Base-by-base conservation (phyloP, 106 monocot species). In the Posidonia australis region DNA sequence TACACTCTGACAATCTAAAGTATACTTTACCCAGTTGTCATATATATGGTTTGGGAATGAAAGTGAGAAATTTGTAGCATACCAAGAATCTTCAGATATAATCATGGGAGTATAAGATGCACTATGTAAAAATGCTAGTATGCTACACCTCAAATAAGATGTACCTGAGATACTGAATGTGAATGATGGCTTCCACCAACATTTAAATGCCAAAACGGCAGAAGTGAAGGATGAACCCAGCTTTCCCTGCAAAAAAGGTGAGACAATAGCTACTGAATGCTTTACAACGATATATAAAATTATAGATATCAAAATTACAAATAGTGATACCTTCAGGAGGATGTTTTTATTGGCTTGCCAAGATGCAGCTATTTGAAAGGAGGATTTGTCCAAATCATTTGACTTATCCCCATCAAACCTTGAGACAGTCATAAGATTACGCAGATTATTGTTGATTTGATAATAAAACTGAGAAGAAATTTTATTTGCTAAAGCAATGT, bases 321-420 rank as follows among this genome's bases (percentile, higher is more conserved):
- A 65, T 9, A 25, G 13, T 5, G 27, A 59, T 26, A 90, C 96
- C 90, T 96, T 96, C 49, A 96, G 5, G 54, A 96, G 57, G 64
- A 96, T 90, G 68, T 96, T 90, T 64, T 90, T 96, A 70, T 96
- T 96, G 44, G 96, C 96, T 78, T 96, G 96, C 96, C 96, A 96
- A 54, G 86, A 77, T 70, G 87, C 90, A 72, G 90, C 96, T 65
- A 90, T 76, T 65, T 96, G 96, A 70, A 96, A 90, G 51, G 77
- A 78, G 17, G 96, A 84, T 30, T 60, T 67, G 58, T 86, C 78
- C 18, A 65, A 65, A 63, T 44, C 70, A 24, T 64, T 29, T 67
- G 80, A 54, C 68, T 84, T 80, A 67, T 80, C 74, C 62, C 63
- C 79, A 70, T 77, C 62, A 67, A 82, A 76, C 70, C 89, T 94